Evolutionary conservation across 371 early-diverging fungal genomes (phyloP).

Genomic region (Mucor saturninus): DNA sequence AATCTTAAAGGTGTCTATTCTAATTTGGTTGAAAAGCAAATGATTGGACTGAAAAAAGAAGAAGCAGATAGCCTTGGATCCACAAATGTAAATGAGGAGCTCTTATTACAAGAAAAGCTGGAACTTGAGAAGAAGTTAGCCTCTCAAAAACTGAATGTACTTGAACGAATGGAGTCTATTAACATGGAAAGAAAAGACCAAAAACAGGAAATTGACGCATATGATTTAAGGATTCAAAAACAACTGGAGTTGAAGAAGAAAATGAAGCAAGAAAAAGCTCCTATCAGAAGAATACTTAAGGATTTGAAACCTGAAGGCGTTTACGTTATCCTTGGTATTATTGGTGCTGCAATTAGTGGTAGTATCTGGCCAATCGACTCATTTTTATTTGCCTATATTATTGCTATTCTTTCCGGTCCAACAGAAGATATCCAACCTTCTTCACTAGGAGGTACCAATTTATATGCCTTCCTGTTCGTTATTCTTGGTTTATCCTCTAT

Average conservation of each 20-base stretch:
- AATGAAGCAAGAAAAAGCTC: conserved; percentile 49
- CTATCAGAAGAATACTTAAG: conserved; percentile 39
- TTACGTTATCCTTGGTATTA: conserved; percentile 34
- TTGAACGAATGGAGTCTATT: background rate
- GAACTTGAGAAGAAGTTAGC: conserved; percentile 21
- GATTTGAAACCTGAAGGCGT: conserved; percentile 44
- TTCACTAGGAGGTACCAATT: conserved; percentile 56
- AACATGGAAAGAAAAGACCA: background rate
- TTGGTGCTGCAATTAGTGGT: conserved; percentile 58
- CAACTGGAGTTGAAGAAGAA: conserved; percentile 44
- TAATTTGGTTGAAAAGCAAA: conserved; percentile 55
- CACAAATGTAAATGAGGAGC: background rate
- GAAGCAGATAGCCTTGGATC: background rate
- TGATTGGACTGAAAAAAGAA: background rate
- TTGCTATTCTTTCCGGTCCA: conserved; percentile 4
- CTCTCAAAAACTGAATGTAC: background rate
- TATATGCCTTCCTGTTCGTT: conserved; percentile 75
- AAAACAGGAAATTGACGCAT: conserved; percentile 30
- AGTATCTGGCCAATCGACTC: conserved; percentile 36
- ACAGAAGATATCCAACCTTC: conserved; percentile 35
- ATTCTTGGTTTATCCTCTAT: conserved; percentile 59
- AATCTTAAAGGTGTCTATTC: conserved; percentile 47
- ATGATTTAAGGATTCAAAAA: conserved; percentile 36
- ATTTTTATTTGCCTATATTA: conserved; percentile 7
- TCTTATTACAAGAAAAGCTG: conserved; percentile 8